Conservation (phyloP, 2,329 filamentous ascomycete genomes). For the Penicillium janthinellum region DNA sequence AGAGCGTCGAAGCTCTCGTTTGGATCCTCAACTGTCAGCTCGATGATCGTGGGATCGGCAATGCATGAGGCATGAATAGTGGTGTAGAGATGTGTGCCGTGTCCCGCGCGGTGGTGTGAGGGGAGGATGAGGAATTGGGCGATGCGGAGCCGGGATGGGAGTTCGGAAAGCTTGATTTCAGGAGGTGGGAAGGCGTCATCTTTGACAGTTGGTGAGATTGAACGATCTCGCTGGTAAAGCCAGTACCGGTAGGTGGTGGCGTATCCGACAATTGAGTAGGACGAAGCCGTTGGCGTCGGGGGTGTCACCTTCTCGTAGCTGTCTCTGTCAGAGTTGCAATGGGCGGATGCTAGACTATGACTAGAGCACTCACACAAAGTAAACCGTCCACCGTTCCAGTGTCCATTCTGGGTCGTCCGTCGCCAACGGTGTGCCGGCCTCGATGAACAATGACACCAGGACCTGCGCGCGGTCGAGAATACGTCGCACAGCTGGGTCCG, state of each 20-base stretch:
- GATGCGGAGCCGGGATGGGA: conserved; percentile 78
- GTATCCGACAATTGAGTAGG: conserved; percentile 87
- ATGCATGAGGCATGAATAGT: conserved; percentile 73
- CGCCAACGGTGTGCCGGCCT: conserved; percentile 79
- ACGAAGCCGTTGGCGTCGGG: conserved; percentile 50
- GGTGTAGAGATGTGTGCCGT: conserved; percentile 79
- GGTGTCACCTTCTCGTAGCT: conserved; percentile 59
- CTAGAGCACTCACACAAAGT: conserved; percentile 65
- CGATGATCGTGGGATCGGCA: conserved; percentile 67
- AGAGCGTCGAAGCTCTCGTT: conserved; percentile 70
- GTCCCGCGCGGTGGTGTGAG: conserved; percentile 78
- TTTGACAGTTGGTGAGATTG: conserved; percentile 43
- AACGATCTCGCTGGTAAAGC: conserved; percentile 48
- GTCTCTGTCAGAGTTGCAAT: conserved; percentile 19
- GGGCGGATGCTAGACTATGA: no score
- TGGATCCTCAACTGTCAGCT: conserved; percentile 92
- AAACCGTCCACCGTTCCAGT: conserved; percentile 85
- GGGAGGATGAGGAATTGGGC: conserved; percentile 93
- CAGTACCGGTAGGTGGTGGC: conserved; percentile 89
- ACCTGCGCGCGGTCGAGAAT: conserved; percentile 82
- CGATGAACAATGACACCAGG: conserved; percentile 83
- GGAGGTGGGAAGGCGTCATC: conserved; percentile 49
- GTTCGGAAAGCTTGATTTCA: conserved; percentile 56
- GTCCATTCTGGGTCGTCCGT: conserved; percentile 72
- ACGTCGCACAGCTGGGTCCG: conserved; percentile 67